phyloP scores from a whole-genome alignment of 345 rosid species.

The Geranium brycei region DNA sequence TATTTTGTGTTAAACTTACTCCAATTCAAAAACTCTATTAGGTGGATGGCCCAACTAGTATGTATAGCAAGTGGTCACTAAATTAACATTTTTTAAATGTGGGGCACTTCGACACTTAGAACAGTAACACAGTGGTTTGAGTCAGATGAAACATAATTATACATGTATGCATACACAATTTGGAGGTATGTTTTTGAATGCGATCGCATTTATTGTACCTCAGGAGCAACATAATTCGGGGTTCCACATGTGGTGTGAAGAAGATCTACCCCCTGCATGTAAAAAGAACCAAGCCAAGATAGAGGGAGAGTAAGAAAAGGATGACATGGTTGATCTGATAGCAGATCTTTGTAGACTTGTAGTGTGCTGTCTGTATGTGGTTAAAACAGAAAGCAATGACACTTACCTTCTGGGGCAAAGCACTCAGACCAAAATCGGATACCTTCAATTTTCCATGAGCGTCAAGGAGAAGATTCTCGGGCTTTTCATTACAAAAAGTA shows the following conservation, averaged over 20 bases:
- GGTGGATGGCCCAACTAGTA: too few relatives aligned
- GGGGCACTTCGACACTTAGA: too few relatives aligned
- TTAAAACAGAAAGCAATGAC: slow-evolving; percentile 3
- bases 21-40: too few relatives aligned
- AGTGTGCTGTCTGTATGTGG: too few relatives aligned
- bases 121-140: neutral
- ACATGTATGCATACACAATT: neutral
- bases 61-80: too few relatives aligned
- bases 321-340: neutral
- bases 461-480: slow-evolving; percentile 71
- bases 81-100: too few relatives aligned
- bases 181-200: neutral
- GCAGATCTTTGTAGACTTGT: neutral
- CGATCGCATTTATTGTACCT: slow-evolving; percentile 15
- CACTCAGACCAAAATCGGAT: slow-evolving; percentile 77
- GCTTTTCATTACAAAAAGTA: slow-evolving; percentile 23
- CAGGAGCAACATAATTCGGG: slow-evolving; percentile 76
- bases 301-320: slow-evolving; percentile 8
- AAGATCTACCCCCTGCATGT: slow-evolving; percentile 43
- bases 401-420: slow-evolving; percentile 49
- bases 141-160: too few relatives aligned
- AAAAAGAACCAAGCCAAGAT: slow-evolving; percentile 6
- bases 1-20: neutral
- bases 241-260: slow-evolving; percentile 93
- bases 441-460: slow-evolving; percentile 51